Base-by-base conservation (phyloP, 192 early-diverging fungal genomes). In the Mycoemilia scoparia region DNA sequence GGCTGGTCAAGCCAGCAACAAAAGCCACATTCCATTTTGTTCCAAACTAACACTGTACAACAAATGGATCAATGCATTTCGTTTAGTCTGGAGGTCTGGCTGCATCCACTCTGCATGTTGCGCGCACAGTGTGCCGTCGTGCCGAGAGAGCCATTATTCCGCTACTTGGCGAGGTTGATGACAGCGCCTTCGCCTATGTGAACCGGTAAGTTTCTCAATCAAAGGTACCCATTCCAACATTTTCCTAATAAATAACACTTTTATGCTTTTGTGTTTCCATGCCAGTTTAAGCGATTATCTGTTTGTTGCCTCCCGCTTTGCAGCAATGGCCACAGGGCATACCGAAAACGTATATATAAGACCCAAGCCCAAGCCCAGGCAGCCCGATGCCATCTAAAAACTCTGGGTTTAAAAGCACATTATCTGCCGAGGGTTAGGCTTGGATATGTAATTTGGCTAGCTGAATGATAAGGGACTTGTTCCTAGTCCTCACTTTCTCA, bases 271-370 rank as follows among this genome's bases (percentile, higher is more conserved):
- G n/a, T n/a, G n/a, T n/a, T n/a, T n/a, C n/a, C n/a, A n/a, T n/a
- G n/a, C n/a, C n/a, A n/a, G n/a, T 6, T 62, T 96, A 39, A 86
- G 82, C 52, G 90, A 96, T 39, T 96, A 77, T 38, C 40, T 96
- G 29, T 96, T 96, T 54, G 79, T 71, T 12, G 87, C 87, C 6
- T 87, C 84, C 0, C 60, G 90, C 19, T 83, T 58, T 49, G 71
- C 76, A 7, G 85, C 87, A 1, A 76, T 73, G 49, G 29, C 59
- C 10, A 77, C 82, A 26, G 66, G 71, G 4, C 42, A 76, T 32
- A 39, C 46, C 3, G 89, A 95, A 41, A 74, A 65, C 21, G 69
- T 87, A n/a, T 95, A 95, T 24, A 44, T 60, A n/a, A n/a, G n/a
- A n/a, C n/a, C n/a, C n/a, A n/a, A n/a, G n/a, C n/a, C n/a, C n/a